Evolutionary conservation across 2,329 filamentous ascomycete species (phyloP).

Genomic region (Sporothrix inflata): DNA sequence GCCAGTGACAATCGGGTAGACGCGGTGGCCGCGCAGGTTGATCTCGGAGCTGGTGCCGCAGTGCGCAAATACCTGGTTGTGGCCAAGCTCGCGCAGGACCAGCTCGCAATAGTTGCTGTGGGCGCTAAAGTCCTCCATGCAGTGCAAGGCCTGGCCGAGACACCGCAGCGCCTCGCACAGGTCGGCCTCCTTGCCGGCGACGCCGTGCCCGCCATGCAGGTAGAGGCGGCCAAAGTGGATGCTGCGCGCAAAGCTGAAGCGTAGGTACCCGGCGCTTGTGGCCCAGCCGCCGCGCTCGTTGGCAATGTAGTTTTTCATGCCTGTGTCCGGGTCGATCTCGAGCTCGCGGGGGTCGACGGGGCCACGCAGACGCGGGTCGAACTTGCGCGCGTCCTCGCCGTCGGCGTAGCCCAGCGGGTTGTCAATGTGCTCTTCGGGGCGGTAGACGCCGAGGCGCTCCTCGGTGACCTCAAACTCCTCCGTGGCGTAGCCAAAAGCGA

Average conservation of each 20-base stretch:
- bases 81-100: slow-evolving; percentile 72
- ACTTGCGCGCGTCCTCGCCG: slow-evolving; percentile 79
- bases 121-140: slow-evolving; percentile 77
- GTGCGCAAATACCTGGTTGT: slow-evolving; percentile 71
- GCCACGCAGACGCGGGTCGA: slow-evolving; percentile 77
- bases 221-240: slow-evolving; percentile 80
- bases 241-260: slow-evolving; percentile 72
- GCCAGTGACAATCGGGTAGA: slow-evolving; percentile 75
- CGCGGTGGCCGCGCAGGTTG: slow-evolving; percentile 64
- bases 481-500: slow-evolving; percentile 83
- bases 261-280: slow-evolving; percentile 84
- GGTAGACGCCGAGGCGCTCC: slow-evolving; percentile 77
- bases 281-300: slow-evolving; percentile 88
- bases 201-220: slow-evolving; percentile 63
- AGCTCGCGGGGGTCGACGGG: slow-evolving; percentile 74
- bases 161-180: slow-evolving; percentile 80
- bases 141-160: slow-evolving; percentile 75
- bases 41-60: slow-evolving; percentile 70
- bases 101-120: slow-evolving; percentile 86
- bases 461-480: slow-evolving; percentile 83
- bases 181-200: slow-evolving; percentile 71
- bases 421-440: slow-evolving; percentile 74
- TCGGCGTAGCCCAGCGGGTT: slow-evolving; percentile 88
- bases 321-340: slow-evolving; percentile 73
- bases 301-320: slow-evolving; percentile 99